Conservation (phyloP, 495 filamentous ascomycete genomes). For the Xylaria flabelliformis region DNA sequence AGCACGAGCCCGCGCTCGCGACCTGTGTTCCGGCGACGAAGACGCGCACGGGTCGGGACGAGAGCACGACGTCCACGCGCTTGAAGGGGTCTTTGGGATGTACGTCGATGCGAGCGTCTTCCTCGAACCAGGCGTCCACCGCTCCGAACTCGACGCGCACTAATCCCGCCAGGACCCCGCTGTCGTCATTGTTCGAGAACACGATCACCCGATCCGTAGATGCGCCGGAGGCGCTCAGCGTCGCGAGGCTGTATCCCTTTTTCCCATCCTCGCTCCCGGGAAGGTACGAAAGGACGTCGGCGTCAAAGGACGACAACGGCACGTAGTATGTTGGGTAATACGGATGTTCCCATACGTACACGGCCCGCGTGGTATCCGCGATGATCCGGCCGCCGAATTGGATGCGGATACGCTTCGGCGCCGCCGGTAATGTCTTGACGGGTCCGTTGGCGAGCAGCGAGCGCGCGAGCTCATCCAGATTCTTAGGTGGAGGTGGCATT, state of each 20-base stretch:
- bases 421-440: conserved; percentile 36
- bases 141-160: conserved; percentile 35
- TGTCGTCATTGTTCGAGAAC: conserved; percentile 16
- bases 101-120: conserved; percentile 58
- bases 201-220: conserved; percentile 31
- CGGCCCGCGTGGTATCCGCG: conserved; percentile 43
- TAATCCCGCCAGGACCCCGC: conserved; percentile 9
- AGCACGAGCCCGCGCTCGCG: conserved; percentile 49
- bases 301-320: conserved; percentile 17
- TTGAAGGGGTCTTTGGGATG: conserved; percentile 69
- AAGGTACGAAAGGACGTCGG: neutral
- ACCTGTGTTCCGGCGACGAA: neutral
- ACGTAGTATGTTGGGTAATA: conserved; percentile 42
- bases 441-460: conserved; percentile 39
- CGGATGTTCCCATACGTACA: conserved; percentile 47
- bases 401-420: conserved; percentile 44
- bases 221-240: neutral
- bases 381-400: conserved; percentile 38
- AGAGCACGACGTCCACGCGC: conserved; percentile 62
- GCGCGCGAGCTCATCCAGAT: conserved; percentile 37
- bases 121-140: conserved; percentile 66
- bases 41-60: conserved; percentile 44
- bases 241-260: conserved; percentile 13
- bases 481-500: conserved; percentile 19
- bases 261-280: neutral